These are phyloP conservation scores for Tolypocladium album DNA, from an alignment of 2,329 filamentous ascomycete genomes.

Conservation along the genomic window DNA sequence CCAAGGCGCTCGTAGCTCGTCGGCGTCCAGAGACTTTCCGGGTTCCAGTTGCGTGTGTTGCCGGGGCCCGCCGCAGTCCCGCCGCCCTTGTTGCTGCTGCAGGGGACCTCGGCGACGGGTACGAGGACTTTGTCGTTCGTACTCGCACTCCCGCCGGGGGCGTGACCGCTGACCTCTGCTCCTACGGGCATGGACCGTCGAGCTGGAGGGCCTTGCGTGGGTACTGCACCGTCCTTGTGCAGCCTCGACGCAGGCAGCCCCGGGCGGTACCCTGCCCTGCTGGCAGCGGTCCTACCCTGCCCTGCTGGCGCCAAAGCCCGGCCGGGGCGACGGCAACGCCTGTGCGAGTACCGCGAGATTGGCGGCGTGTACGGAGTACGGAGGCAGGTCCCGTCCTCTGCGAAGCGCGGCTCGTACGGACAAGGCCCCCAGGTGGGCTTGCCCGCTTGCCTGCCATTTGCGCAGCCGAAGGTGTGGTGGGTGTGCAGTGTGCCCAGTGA, in stretches of 20 bases:
- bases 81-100: not conserved
- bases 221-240: not conserved
- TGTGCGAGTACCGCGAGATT: not conserved
- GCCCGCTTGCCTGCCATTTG: not conserved
- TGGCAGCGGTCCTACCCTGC: not conserved
- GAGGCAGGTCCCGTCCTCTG: not conserved
- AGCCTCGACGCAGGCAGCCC: not conserved
- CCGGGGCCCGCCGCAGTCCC: not conserved
- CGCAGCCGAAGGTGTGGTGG: not conserved
- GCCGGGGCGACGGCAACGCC: not conserved
- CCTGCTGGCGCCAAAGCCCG: not conserved
- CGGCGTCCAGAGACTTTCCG: not conserved
- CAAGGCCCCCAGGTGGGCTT: not conserved
- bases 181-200: no score
- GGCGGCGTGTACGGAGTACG: not conserved
- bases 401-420: not conserved
- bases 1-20: no score
- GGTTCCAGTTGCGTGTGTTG: not conserved
- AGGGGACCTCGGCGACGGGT: not conserved
- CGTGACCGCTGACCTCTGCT: not conserved
- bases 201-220: not conserved
- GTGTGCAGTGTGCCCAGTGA: constrained; percentile 1
- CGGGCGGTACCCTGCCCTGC: not conserved
- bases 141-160: not conserved
- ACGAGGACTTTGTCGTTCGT: not conserved